These are phyloP conservation scores for Sporothrix luriei DNA, from an alignment of 2,329 filamentous ascomycete species.

Conservation along the genomic window DNA sequence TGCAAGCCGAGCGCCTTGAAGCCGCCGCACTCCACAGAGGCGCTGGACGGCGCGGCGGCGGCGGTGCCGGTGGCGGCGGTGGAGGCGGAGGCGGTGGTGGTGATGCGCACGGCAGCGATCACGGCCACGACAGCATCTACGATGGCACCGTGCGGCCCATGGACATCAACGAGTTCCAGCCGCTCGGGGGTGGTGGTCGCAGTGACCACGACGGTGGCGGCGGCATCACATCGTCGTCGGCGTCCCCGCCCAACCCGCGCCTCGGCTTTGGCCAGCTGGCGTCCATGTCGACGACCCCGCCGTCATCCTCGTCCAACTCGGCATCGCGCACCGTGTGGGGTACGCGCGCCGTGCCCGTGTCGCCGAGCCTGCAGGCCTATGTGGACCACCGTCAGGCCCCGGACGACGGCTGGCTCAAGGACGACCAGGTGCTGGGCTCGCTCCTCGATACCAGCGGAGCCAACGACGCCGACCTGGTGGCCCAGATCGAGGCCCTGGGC, in stretches of 20 bases:
- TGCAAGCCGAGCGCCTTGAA: constrained; percentile 79
- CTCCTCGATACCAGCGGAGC: constrained; percentile 4
- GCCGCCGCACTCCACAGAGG: constrained; percentile 55
- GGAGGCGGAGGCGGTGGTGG: background rate
- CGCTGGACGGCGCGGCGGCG: constrained; percentile 16
- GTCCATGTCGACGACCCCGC: constrained; percentile 79
- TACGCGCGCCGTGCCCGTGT: constrained; percentile 68
- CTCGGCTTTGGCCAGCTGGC: constrained; percentile 69
- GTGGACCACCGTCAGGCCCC: constrained; percentile 51
- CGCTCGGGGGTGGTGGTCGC: constrained; percentile 55
- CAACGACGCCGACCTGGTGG: constrained; percentile 57
- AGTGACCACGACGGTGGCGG: constrained; percentile 40
- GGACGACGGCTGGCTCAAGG: constrained; percentile 43
- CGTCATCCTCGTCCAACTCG: constrained; percentile 53
- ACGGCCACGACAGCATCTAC: background rate
- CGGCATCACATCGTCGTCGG: constrained; percentile 10
- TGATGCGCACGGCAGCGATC: constrained; percentile 30
- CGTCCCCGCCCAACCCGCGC: constrained; percentile 57
- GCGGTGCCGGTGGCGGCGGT: background rate
- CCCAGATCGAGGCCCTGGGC: constrained; percentile 60
- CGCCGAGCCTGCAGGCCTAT: constrained; percentile 55
- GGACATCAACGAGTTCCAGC: constrained; percentile 66
- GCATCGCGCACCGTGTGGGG: constrained; percentile 84
- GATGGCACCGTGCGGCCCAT: constrained; percentile 39
- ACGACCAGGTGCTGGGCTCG: constrained; percentile 28